phyloP scores from a whole-genome alignment of 495 filamentous ascomycete genomes.

The Oidiodendron maius region DNA sequence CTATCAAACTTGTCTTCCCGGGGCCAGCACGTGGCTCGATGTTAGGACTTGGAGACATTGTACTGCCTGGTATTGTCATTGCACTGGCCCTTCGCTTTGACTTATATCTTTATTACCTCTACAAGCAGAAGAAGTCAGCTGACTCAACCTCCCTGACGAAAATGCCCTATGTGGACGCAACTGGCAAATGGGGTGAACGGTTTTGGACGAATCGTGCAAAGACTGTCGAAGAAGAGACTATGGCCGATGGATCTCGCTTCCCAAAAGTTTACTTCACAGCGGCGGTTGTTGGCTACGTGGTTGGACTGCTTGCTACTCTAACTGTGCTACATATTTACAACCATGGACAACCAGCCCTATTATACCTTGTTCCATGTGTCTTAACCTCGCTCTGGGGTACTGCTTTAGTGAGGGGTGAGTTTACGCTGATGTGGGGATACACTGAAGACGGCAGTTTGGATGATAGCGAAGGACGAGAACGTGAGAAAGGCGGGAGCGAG shows the following conservation, averaged over 20 bases:
- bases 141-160: slow-evolving; percentile 32
- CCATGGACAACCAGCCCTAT: slow-evolving; percentile 83
- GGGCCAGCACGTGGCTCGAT: slow-evolving; percentile 48
- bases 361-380: slow-evolving; percentile 91
- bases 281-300: slow-evolving; percentile 67
- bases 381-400: slow-evolving; percentile 72
- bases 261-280: slow-evolving; percentile 86
- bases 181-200: slow-evolving; percentile 73
- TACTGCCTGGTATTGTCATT: slow-evolving; percentile 91
- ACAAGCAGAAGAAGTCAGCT: slow-evolving; percentile 18
- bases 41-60: slow-evolving; percentile 87
- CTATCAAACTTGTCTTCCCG: slow-evolving; percentile 88
- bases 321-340: slow-evolving; percentile 69
- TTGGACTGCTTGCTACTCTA: slow-evolving; percentile 75
- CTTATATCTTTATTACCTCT: slow-evolving; percentile 72
- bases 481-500: slow-evolving; percentile 14
- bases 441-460: slow-evolving; percentile 60
- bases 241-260: slow-evolving; percentile 47
- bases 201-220: slow-evolving; percentile 63
- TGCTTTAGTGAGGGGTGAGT: slow-evolving; percentile 63
- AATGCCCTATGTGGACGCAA: slow-evolving; percentile 47
- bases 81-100: slow-evolving; percentile 86
- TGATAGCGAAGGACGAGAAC: slow-evolving; percentile 11
- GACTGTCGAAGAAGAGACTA: slow-evolving; percentile 27
- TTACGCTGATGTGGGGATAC: slow-evolving; percentile 71